A percentile compares a stretch with the other conserved stretches of the same genome.
Evolutionary conservation across 805 yeast genomes (phyloP).

Genomic region (Monosporozyma yasuniensis): DNA sequence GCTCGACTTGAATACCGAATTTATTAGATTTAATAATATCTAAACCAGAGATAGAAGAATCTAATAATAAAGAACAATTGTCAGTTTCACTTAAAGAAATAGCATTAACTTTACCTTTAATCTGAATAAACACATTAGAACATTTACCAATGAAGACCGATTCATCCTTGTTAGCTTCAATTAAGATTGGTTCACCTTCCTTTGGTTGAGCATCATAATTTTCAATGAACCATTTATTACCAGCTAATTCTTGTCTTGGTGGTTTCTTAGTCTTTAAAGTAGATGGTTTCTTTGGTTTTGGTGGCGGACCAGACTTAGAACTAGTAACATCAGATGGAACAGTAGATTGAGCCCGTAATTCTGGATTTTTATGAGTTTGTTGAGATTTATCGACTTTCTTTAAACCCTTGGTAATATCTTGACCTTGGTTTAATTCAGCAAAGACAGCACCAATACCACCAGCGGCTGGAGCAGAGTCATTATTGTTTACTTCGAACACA

Average conservation of each 20-base stretch:
- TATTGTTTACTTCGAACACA: conserved; percentile 39
- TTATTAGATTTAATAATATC: conserved; percentile 75
- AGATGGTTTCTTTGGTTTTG: conserved; percentile 77
- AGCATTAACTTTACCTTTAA: conserved; percentile 88
- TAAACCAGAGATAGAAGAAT: conserved; percentile 76
- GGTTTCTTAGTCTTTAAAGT: conserved; percentile 43
- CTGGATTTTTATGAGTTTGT: conserved; percentile 91
- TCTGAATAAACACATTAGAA: conserved; percentile 59
- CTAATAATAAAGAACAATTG: conserved; percentile 70
- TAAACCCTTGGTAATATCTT: conserved; percentile 69
- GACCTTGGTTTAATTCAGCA: conserved; percentile 83
- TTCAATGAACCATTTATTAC: conserved; percentile 83
- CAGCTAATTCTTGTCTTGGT: conserved; percentile 66
- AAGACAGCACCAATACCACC: conserved; percentile 83
- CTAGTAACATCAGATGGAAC: conserved; percentile 36
- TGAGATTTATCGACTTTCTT: conserved; percentile 89
- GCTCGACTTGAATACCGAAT: conserved; percentile 79
- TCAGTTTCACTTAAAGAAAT: conserved; percentile 67
- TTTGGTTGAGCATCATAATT: conserved; percentile 52
- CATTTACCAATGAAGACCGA: conserved; percentile 85
- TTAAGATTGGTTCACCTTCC: conserved; percentile 35
- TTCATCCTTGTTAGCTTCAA: conserved; percentile 79
- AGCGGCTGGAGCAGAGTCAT: conserved; percentile 18
- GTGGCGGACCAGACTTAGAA: conserved; percentile 42
- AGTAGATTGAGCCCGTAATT: conserved; percentile 50